phyloP scores from a whole-genome alignment of 2,329 filamentous ascomycete species.

The Grosmannia serpens region DNA sequence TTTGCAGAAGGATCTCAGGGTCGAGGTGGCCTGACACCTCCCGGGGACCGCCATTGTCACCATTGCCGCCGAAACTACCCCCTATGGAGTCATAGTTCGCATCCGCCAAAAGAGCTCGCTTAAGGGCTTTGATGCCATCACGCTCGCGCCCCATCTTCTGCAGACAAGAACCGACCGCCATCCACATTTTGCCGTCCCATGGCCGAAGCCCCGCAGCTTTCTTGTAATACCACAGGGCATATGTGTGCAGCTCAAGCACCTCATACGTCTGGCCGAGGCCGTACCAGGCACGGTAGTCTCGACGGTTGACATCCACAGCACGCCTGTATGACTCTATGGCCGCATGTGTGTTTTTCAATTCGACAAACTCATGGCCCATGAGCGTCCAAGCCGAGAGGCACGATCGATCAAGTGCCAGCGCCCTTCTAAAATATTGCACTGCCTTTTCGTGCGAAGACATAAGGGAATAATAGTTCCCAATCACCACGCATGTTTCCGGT shows the following conservation, averaged over 20 bases:
- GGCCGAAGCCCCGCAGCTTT: slow-evolving; percentile 86
- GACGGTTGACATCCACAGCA: slow-evolving; percentile 88
- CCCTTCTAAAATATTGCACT: slow-evolving; percentile 92
- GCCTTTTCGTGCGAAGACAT: slow-evolving; percentile 95
- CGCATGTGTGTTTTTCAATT: slow-evolving; percentile 96
- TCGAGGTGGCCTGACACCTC: slow-evolving; percentile 56
- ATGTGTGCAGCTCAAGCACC: slow-evolving; percentile 94
- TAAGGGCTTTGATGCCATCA: slow-evolving; percentile 93
- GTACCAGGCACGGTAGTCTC: slow-evolving; percentile 97
- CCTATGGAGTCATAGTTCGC: slow-evolving; percentile 61
- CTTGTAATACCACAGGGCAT: slow-evolving; percentile 96
- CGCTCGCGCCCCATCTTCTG: slow-evolving; percentile 76
- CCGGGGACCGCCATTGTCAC: slow-evolving; percentile 27
- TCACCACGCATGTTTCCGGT: slow-evolving; percentile 90
- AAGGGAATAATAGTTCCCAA: slow-evolving; percentile 94
- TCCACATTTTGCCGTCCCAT: slow-evolving; percentile 98
- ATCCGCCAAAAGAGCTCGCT: slow-evolving; percentile 79
- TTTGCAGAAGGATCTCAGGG: slow-evolving; percentile 81
- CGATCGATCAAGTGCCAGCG: slow-evolving; percentile 76
- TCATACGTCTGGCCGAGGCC: slow-evolving; percentile 95
- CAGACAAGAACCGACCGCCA: slow-evolving; percentile 84
- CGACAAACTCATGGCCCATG: slow-evolving; percentile 98
- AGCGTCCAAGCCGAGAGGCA: slow-evolving; percentile 95
- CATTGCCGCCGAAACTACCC: slow-evolving; percentile 40
- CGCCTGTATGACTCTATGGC: slow-evolving; percentile 94